These are phyloP conservation scores for Beverwykella pulmonaria DNA, from an alignment of 495 filamentous ascomycete species.

Conservation along the genomic window DNA sequence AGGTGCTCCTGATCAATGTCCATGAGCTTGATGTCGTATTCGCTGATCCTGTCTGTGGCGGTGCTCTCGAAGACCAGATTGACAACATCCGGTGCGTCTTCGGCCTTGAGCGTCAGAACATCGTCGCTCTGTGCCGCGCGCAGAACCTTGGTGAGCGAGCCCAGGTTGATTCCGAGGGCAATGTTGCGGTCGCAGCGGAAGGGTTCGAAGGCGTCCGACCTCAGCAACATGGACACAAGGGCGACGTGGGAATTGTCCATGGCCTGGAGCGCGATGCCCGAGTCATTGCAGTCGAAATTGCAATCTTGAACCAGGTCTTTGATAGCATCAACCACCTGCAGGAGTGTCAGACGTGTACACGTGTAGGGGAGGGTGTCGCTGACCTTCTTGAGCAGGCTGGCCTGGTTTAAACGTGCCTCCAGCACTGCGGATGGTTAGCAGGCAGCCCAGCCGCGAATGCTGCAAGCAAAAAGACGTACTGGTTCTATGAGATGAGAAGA, in stretches of 20 bases:
- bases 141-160: slow-evolving; percentile 95
- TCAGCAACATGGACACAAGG: slow-evolving; percentile 97
- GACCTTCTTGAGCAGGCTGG: slow-evolving; percentile 92
- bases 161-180: slow-evolving; percentile 94
- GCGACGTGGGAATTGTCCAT: slow-evolving; percentile 99
- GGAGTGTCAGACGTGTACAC: slow-evolving; percentile 20
- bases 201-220: slow-evolving; percentile 90
- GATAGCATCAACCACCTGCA: slow-evolving; percentile 94
- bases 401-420: slow-evolving; percentile 95
- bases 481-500: neutral
- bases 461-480: slow-evolving; percentile 5
- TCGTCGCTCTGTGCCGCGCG: slow-evolving; percentile 94
- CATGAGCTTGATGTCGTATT: slow-evolving; percentile 99
- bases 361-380: slow-evolving; percentile 36
- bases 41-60: slow-evolving; percentile 86
- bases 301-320: slow-evolving; percentile 99
- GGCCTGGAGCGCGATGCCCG: slow-evolving; percentile 94
- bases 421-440: slow-evolving; percentile 64
- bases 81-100: slow-evolving; percentile 91
- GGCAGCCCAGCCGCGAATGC: neutral
- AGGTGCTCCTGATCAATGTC: slow-evolving; percentile 99
- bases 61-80: slow-evolving; percentile 95
- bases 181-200: slow-evolving; percentile 99
- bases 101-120: slow-evolving; percentile 93
- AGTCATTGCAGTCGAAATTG: slow-evolving; percentile 99